A percentile compares a stretch with the other conserved stretches of the same genome.
Evolutionary conservation across 768 basidiomycete genomes (phyloP).

Genomic region (Tulasnella sp.): DNA sequence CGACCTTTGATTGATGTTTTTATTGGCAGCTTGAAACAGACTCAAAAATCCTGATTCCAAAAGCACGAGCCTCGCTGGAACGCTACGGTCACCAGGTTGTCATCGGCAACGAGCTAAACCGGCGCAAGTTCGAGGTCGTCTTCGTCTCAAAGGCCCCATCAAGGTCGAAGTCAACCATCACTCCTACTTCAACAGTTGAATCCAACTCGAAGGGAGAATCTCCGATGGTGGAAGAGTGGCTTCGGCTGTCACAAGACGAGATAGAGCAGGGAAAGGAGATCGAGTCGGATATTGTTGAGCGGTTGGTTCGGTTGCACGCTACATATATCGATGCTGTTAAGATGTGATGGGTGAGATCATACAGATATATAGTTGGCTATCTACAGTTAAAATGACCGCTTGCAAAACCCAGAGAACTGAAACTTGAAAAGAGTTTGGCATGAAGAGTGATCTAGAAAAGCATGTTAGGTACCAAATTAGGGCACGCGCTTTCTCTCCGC

Average conservation of each 20-base stretch:
- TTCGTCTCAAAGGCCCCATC: conserved; percentile 53
- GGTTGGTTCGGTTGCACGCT: conserved; percentile 63
- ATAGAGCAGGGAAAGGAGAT: conserved; percentile 60
- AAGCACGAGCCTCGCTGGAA: conserved; percentile 76
- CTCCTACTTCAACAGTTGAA: neutral
- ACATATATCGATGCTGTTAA: conserved; percentile 40
- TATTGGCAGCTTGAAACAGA: conserved; percentile 82
- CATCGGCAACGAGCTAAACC: conserved; percentile 90
- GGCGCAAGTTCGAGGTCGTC: conserved; percentile 84
- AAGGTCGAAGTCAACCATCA: conserved; percentile 19
- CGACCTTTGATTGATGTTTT: neutral
- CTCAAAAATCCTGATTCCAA: conserved; percentile 68
- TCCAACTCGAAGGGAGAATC: conserved; percentile 1
- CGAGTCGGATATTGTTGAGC: conserved; percentile 78
- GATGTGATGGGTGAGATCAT: neutral
- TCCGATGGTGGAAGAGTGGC: conserved; percentile 28
- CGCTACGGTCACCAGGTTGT: conserved; percentile 97
- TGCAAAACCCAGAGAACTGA: too few relatives aligned
- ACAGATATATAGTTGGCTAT: too few relatives aligned
- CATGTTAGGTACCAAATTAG: too few relatives aligned
- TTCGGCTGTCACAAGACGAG: conserved; percentile 24
- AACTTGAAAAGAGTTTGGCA: too few relatives aligned
- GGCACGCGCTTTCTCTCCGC: too few relatives aligned
- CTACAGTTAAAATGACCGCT: too few relatives aligned
- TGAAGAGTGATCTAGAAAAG: too few relatives aligned